Base-by-base conservation (phyloP, 2,329 filamentous ascomycete genomes). In the Trichophyton rubrum region DNA sequence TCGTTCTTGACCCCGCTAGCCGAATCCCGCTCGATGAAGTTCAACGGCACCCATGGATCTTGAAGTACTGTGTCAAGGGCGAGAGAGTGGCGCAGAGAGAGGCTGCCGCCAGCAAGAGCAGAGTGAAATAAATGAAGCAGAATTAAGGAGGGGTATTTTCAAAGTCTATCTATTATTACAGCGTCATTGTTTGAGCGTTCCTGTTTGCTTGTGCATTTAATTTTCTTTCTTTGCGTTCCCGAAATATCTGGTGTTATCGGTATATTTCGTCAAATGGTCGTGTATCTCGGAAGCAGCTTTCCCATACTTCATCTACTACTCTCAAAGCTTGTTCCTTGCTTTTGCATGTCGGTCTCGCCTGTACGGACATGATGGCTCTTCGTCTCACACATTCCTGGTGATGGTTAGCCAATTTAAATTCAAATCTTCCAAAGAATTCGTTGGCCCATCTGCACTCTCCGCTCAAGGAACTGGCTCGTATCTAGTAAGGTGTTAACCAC, bases 201-300 rank as follows among this genome's bases (percentile, higher is more conserved):
- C 17, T 43, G 41, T 58, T 24, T 38, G 9, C 15, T 8, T 22
- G 53, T 15, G 30, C n/a, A 30, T 38, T 38, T n/a, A 5, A 15
- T n/a, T 43, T 43, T 1, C 41, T 43, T 57, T 41, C 45, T 60
- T 60, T 60, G 24, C 40, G 38, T 60, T 43, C 40, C 22, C 33
- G 33, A 33, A 45, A 47, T 56, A 43, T 58, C 43, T 58, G 62
- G 53, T 49, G 61, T 75, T 68, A 79, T 70, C 89, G 85, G 73
- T 96, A 99, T 59, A 99, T 90, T 72, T 97, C 92, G 73, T 97
- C 90, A 74, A 99, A 99, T 1, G 93, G 93, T 69, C 93, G 80
- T 3, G 92, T 97, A 74, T 99, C 93, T 58, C 83, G 79, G 72
- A 95, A 99, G 74, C 93, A 99, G 68, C 90, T 96, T 67, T 96